Base-by-base conservation (phyloP, 1,284 basidiomycete genomes). In the Leucoagaricus sp. region DNA sequence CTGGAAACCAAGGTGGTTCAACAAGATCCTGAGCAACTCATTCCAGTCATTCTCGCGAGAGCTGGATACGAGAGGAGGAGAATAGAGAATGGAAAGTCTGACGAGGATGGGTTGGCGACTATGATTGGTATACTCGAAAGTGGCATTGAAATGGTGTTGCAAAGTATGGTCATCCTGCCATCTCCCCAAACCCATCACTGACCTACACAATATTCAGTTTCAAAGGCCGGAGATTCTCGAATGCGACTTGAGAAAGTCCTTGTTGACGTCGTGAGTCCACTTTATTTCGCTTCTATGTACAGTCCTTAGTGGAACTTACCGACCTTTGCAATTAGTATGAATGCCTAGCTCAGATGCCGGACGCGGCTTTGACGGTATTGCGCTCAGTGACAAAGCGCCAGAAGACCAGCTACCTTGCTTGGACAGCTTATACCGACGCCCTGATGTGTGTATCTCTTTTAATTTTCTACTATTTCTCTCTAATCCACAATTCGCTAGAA, bases 171-270 rank as follows among this genome's bases (percentile, higher is more conserved):
- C 31, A 31, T 15, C 21, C 29, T 38, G 58, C 61, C n/a, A n/a
- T 47, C 8, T 25, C 29, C 31, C 34, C 40, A 17, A 49, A n/a
- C n/a, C 19, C 3, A 31, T 45, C 50, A 17, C 17, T 40, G 40
- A 34, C 21, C 29, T 38, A 13, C 58, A 49, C 31, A 47, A 34
- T 55, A 42, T 21, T 19, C 60, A 83, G 81, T 74, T 31, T 78
- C 78, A 0, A 76, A 75, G 49, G 60, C 67, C 4, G 81, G 84
- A 6, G 83, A 85, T 61, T 68, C 76, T 19, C 76, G 85, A 25
- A 75, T 92, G 53, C 82, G 89, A 36, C 71, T 97, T 33, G 94
- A 97, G 68, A 94, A 91, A 64, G 93, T 86, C 67, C 75, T 94
- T 17, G 78, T 86, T 31, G 79, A 84, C 48, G 75, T 92, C 57